Percentiles rank a stretch among this genome's conserved stretches.
These are phyloP conservation scores for Parsonsia alboflavescens DNA, from an alignment of 257 asterid genomes.

Conservation along the genomic window DNA sequence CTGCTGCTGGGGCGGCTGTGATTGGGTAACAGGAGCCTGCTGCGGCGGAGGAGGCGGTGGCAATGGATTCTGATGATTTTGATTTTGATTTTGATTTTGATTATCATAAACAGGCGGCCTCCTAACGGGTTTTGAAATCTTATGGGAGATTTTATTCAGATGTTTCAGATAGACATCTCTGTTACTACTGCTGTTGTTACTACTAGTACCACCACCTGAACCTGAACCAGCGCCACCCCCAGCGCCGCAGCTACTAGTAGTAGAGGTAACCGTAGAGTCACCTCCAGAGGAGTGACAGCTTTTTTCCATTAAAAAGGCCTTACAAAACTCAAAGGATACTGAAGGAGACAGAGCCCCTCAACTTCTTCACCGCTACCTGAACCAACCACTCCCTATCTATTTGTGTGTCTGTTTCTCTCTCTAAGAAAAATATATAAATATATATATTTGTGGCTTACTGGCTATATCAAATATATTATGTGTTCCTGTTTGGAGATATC, in stretches of 20 bases:
- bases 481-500: not conserved
- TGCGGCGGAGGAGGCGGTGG: constrained; percentile 17
- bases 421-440: not conserved
- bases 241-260: constrained; percentile 14
- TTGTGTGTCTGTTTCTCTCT: not conserved
- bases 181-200: constrained; percentile 7
- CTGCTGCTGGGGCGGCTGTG: constrained; percentile 30
- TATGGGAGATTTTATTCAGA: constrained; percentile 33
- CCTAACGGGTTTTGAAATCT: constrained; percentile 35
- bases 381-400: constrained; percentile 6
- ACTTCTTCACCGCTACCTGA: not conserved
- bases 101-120: constrained; percentile 8
- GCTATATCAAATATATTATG: no score
- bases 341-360: not conserved
- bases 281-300: constrained; percentile 26
- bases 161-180: constrained; percentile 29
- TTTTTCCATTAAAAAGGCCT: constrained; percentile 29
- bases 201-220: not conserved
- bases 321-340: not conserved
- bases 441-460: no score
- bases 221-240: constrained; percentile 8
- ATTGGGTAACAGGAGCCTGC: constrained; percentile 5
- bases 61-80: constrained; percentile 11
- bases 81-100: constrained; percentile 13
- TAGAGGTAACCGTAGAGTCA: constrained; percentile 12